Base-by-base conservation (phyloP, 768 basidiomycete species). In the Favolaschia claudopus region DNA sequence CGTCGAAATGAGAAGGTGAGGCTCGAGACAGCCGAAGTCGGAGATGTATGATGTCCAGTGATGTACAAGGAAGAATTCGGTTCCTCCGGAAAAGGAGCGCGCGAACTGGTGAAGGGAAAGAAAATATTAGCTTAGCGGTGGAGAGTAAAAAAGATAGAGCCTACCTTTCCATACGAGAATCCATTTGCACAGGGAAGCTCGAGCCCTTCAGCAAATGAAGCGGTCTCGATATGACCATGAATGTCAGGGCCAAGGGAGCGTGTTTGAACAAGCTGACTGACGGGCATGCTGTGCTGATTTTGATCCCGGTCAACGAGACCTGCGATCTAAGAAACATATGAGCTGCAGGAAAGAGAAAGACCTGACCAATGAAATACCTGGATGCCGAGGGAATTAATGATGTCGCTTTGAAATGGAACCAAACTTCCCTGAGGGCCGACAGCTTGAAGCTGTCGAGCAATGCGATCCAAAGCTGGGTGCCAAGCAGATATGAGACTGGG, bases 241-340 rank as follows among this genome's bases (percentile, higher is more conserved):
- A 49, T 10, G 5, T 49, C 48, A 7, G 48, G 48, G 12, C 48
- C 48, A 36, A 49, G n/a, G n/a, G n/a, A n/a, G n/a, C n/a, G n/a
- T n/a, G n/a, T n/a, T n/a, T n/a, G n/a, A n/a, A n/a, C n/a, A n/a
- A n/a, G n/a, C n/a, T n/a, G n/a, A n/a, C n/a, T n/a, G n/a, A n/a
- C n/a, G n/a, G n/a, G n/a, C n/a, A n/a, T n/a, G n/a, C 38, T 49
- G 36, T 49, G 48, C 29, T 49, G 48, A 36, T 49, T 49, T 4
- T 36, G 28, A 27, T 49, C 33, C 13, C 48, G 17, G 12, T 49
- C 17, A 12, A 12, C 8, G 15, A 49, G 24, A 3, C 34, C 34
- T 7, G 48, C 28, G 17, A 37, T 17, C 34, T 49, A 27, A 10
- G 48, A 25, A 4, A 37, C 9, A 10, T 7, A 15, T 24, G 29